Conservation (phyloP, 1,139 yeast species). For the Debaryomycetaceae sp. region DNA sequence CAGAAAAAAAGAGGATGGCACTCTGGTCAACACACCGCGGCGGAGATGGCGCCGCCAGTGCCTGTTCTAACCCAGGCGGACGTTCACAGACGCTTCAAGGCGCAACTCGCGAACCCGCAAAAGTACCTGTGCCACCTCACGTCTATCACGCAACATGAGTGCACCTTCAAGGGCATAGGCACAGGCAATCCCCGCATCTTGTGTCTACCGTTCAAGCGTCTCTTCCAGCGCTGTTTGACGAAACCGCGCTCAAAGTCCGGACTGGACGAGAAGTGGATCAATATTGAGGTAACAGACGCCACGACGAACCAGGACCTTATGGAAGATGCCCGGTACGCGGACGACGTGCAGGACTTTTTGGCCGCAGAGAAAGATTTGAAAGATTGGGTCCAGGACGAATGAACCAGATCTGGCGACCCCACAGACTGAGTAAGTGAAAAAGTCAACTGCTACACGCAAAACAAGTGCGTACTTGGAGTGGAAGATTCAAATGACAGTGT, state of each 20-base stretch:
- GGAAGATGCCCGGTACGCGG: conserved; percentile 13
- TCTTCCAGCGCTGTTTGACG: conserved; percentile 38
- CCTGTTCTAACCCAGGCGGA: conserved; percentile 27
- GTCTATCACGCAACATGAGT: conserved; percentile 39
- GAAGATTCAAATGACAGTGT: too few species aligned
- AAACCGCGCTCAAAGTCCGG: conserved; percentile 15
- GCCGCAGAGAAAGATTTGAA: conserved; percentile 29
- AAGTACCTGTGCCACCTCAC: conserved; percentile 31
- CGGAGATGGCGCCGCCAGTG: conserved; percentile 36
- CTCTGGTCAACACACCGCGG: background rate
- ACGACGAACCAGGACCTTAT: conserved; percentile 23
- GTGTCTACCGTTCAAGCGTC: conserved; percentile 44
- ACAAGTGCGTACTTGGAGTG: too few species aligned
- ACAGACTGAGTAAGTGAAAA: too few species aligned
- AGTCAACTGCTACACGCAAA: too few species aligned
- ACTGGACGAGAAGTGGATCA: conserved; percentile 26
- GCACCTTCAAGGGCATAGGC: conserved; percentile 21
- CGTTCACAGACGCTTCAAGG: conserved; percentile 15
- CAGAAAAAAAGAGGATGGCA: too few species aligned
- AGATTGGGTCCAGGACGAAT: conserved; percentile 21
- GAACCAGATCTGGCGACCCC: too few species aligned
- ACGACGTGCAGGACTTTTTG: conserved; percentile 24
- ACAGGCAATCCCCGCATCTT: conserved; percentile 18
- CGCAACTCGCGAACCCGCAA: conserved; percentile 20
- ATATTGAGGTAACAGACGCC: conserved; percentile 33